Evolutionary conservation across 2,329 filamentous ascomycete genomes (phyloP).

Genomic region (Nothomitra cinnamomea): DNA sequence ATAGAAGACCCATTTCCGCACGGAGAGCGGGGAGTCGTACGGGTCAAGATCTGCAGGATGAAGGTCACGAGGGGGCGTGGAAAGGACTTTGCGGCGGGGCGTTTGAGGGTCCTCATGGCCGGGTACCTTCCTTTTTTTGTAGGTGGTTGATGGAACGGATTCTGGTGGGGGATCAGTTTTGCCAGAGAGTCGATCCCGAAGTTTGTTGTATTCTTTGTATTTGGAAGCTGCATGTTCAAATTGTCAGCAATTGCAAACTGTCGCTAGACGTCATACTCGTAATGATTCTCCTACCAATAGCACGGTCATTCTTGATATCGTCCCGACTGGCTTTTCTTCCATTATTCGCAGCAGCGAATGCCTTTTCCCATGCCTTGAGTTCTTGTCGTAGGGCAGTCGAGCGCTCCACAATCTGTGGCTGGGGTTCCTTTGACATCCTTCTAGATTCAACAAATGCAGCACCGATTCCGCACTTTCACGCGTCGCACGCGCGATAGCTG

Average conservation of each 20-base stretch:
- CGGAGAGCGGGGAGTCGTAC: slow-evolving; percentile 37
- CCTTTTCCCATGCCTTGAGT: slow-evolving; percentile 30
- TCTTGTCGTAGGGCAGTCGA: slow-evolving; percentile 23
- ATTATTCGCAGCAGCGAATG: slow-evolving; percentile 23
- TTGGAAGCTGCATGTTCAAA: slow-evolving; percentile 38
- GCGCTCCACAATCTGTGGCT: neutral
- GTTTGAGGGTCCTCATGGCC: slow-evolving; percentile 13
- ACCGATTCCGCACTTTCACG: no score
- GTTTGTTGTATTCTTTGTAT: slow-evolving; percentile 59
- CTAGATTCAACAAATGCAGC: no score
- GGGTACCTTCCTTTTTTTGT: slow-evolving; percentile 17
- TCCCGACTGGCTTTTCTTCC: slow-evolving; percentile 27
- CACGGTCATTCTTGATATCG: slow-evolving; percentile 27
- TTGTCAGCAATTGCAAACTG: neutral
- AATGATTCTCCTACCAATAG: neutral
- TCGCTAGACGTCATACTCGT: neutral
- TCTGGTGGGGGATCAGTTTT: neutral
- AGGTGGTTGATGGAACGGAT: slow-evolving; percentile 28
- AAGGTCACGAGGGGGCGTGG: slow-evolving; percentile 15
- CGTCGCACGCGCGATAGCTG: no score
- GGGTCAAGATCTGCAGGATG: slow-evolving; percentile 18
- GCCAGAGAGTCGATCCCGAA: slow-evolving; percentile 28
- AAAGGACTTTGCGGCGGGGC: slow-evolving; percentile 12
- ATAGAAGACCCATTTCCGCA: slow-evolving; percentile 43
- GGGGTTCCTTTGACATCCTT: neutral